phyloP scores from a whole-genome alignment of 345 rosid species.

The Corchorus olitorius region DNA sequence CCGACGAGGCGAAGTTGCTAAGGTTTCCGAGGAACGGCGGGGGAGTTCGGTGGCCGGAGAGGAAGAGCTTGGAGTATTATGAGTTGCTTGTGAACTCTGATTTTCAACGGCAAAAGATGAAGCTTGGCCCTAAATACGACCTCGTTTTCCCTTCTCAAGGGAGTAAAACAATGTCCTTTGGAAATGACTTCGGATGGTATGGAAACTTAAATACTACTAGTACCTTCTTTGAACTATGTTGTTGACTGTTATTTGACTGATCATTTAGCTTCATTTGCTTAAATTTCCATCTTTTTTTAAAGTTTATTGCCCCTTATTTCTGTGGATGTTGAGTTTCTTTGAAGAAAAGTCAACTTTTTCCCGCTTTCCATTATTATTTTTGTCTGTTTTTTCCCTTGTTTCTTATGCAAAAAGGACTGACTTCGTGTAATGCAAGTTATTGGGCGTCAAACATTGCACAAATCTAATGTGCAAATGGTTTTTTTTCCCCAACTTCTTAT shows the following conservation, averaged over 20 bases:
- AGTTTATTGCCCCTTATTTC: neutral
- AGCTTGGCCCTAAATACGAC: constrained; percentile 56
- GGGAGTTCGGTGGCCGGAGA: constrained; percentile 49
- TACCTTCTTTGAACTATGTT: constrained; percentile 4
- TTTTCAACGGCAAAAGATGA: constrained; percentile 71
- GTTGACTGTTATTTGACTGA: constrained; percentile 8
- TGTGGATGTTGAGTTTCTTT: constrained; percentile 9
- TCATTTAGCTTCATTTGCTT: neutral
- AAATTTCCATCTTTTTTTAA: neutral
- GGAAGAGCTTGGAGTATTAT: constrained; percentile 62
- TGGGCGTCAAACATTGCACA: neutral
- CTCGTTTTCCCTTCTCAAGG: constrained; percentile 81
- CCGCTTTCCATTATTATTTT: neutral
- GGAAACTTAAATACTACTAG: neutral
- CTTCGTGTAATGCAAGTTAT: neutral
- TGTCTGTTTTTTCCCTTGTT: neutral
- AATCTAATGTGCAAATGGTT: neutral
- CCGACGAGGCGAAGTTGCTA: constrained; percentile 58
- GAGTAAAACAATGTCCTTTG: constrained; percentile 62
- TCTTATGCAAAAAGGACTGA: neutral
- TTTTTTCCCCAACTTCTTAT: neutral
- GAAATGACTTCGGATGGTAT: constrained; percentile 81
- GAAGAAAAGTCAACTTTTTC: constrained; percentile 4
- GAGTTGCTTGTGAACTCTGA: constrained; percentile 50
- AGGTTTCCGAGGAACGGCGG: constrained; percentile 28